Evolutionary conservation across 2,329 filamentous ascomycete species (phyloP), one percentile per base, ranked within the genome.

Genomic region (Epicoccum sorghinum): DNA sequence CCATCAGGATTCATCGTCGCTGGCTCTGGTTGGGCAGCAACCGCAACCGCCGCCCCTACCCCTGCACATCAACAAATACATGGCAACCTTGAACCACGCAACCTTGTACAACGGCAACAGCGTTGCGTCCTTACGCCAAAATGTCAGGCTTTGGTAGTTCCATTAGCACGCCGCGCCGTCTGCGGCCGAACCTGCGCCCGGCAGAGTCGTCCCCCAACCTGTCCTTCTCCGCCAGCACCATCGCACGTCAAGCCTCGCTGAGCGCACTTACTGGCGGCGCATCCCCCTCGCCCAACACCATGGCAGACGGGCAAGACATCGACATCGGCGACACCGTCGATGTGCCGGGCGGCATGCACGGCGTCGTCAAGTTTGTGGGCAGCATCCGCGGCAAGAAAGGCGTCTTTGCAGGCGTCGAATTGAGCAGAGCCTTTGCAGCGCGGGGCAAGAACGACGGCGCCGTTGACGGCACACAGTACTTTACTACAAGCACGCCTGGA

Each of bases 391-490:
- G 93, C 59, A 97, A 96, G 80, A 91, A 89, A 64, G 95, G 95
- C 45, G 84, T 85, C 18, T 99, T 99, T 80, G 92, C 91, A 29
- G 95, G 95, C 40, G 90, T 99, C 32, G 95, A 99, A 76, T 82
- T 99, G 59, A 86, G 88, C 67, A 80, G 85, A 47, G 90, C 96
- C 63, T 96, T 89, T 78, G 90, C 92, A 30, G 76, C 82, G 46
- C 86, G 89, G 70, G 95, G 95, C 30, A 99, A 99, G 81, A 99
- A 99, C 71, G 96, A 85, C 68, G 95, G 95, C 60, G 93, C 96
- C 74, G 95, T 98, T 49, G 93, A 98, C 65, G 95, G 81, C 36
- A 80, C 79, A 55, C 80, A 79, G 51, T 99, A 99, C 77, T 99
- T 99, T 74, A 82, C 81, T 32, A 96, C 95, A 9, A 83, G 83